phyloP scores from a whole-genome alignment of 139 green algal genomes.

The Coelastrella sp. region DNA sequence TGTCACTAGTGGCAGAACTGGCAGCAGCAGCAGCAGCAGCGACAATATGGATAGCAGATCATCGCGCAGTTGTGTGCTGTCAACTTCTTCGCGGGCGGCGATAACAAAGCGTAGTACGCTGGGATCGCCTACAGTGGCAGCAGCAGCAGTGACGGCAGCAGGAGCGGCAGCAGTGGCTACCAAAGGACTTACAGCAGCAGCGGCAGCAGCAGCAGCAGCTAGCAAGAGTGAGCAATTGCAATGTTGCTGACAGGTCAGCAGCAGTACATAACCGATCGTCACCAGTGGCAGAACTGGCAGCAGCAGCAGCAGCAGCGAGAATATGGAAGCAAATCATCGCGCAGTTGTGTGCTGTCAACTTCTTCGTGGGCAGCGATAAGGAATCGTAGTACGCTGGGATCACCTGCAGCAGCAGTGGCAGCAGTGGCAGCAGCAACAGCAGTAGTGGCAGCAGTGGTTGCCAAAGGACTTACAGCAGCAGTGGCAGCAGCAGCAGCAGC shows the following conservation, averaged over 20 bases:
- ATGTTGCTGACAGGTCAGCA: too few species aligned
- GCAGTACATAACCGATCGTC: too few species aligned
- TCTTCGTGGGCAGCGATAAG: constrained; percentile 96
- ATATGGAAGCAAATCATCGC: constrained; percentile 99
- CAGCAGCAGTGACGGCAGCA: too few species aligned
- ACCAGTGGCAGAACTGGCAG: too few species aligned
- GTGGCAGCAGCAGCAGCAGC: too few species aligned
- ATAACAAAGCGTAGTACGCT: constrained; percentile 97
- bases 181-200: too few species aligned
- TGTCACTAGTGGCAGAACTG: too few species aligned
- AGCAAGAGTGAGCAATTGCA: too few species aligned
- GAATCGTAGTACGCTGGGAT: constrained; percentile 97
- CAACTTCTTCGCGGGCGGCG: constrained; percentile 93
- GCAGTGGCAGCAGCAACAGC: not conserved
- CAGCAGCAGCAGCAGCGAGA: constrained; percentile 52
- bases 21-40: too few species aligned
- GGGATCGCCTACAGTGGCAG: constrained; percentile 84
- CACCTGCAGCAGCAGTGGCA: constrained; percentile 66
- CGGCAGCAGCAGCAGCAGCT: too few species aligned
- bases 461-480: not conserved
- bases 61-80: constrained; percentile 91
- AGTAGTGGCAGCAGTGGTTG: too few species aligned
- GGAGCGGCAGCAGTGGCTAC: too few species aligned
- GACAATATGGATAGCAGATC: constrained; percentile 99
- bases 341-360: constrained; percentile 87